phyloP scores from a whole-genome alignment of 2,329 filamentous ascomycete species.

The Colletotrichum sp. region DNA sequence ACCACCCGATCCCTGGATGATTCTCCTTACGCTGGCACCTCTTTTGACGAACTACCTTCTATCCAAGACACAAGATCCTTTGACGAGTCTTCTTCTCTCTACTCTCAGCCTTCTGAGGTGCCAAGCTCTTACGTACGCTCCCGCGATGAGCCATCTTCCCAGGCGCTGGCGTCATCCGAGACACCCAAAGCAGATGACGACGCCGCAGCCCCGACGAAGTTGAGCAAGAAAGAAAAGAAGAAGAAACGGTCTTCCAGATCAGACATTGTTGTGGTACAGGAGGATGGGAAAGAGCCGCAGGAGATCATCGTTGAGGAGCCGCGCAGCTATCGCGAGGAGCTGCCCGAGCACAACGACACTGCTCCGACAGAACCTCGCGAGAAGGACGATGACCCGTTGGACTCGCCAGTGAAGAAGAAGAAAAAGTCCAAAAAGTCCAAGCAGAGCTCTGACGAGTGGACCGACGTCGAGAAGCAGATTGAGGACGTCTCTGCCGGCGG shows the following conservation, averaged over 20 bases:
- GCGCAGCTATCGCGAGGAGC: neutral
- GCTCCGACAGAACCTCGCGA: conserved; percentile 22
- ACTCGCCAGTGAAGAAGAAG: conserved; percentile 34
- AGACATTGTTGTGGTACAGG: conserved; percentile 30
- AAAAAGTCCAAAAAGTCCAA: conserved; percentile 35
- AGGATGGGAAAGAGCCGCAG: conserved; percentile 8
- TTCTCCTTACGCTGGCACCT: neutral
- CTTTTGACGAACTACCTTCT: neutral
- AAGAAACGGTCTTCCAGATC: conserved; percentile 43
- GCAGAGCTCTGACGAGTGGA: conserved; percentile 22
- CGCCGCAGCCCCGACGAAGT: conserved; percentile 26
- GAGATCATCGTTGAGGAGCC: neutral
- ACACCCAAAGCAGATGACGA: conserved; percentile 17
- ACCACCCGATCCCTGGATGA: neutral
- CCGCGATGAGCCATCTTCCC: neutral
- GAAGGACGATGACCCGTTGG: conserved; percentile 28
- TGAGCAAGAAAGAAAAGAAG: conserved; percentile 39
- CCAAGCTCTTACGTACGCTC: neutral
- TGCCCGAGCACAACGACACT: conserved; percentile 5
- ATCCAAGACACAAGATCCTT: neutral
- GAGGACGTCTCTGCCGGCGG: neutral
- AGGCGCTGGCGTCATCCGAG: neutral
- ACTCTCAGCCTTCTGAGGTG: neutral
- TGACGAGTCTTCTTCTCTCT: neutral
- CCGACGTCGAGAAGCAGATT: conserved; percentile 19